A percentile compares a stretch with the other conserved stretches of the same genome.
Evolutionary conservation across 352 stramenopile genomes (phyloP).

Genomic region (Phytophthora rubi): DNA sequence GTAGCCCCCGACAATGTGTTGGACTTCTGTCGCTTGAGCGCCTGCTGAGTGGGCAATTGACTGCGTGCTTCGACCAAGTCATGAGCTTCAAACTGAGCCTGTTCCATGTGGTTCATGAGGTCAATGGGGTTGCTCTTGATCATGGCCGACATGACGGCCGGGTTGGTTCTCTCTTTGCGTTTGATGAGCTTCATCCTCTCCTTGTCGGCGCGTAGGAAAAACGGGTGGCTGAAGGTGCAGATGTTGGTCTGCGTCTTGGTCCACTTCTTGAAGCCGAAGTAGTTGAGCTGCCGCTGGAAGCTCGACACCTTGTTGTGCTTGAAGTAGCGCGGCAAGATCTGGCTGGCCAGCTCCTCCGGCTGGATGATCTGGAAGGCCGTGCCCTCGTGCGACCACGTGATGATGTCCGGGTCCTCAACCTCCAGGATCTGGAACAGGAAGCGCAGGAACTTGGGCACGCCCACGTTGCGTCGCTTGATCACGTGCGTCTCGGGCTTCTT

Average conservation of each 20-base stretch:
- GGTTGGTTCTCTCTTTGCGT: constrained; percentile 58
- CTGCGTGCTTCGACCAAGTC: constrained; percentile 25
- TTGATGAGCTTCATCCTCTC: constrained; percentile 81
- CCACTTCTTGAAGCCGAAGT: constrained; percentile 87
- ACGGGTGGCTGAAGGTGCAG: constrained; percentile 78
- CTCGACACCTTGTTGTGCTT: constrained; percentile 86
- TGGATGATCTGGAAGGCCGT: constrained; percentile 80
- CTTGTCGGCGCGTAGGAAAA: constrained; percentile 64
- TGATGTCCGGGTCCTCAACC: constrained; percentile 59
- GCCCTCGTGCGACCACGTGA: constrained; percentile 69
- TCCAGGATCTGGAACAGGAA: constrained; percentile 81
- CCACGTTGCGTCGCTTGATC: constrained; percentile 66
- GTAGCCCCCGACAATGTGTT: constrained; percentile 35
- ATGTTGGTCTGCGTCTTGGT: constrained; percentile 82
- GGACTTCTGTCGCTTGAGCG: constrained; percentile 49
- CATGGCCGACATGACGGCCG: constrained; percentile 24
- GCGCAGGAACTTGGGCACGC: constrained; percentile 71
- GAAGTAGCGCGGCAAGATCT: constrained; percentile 77
- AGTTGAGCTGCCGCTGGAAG: constrained; percentile 82
- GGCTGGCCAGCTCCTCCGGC: constrained; percentile 56
- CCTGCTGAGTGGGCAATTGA: constrained; percentile 39
- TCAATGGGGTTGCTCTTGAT: constrained; percentile 32
- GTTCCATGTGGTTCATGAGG: constrained; percentile 18
- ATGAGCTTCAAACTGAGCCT: constrained; percentile 29
- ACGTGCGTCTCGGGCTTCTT: constrained; percentile 31